These are phyloP conservation scores for Carex cristatella DNA, from an alignment of 176 grass and related monocot species.

Conservation along the genomic window DNA sequence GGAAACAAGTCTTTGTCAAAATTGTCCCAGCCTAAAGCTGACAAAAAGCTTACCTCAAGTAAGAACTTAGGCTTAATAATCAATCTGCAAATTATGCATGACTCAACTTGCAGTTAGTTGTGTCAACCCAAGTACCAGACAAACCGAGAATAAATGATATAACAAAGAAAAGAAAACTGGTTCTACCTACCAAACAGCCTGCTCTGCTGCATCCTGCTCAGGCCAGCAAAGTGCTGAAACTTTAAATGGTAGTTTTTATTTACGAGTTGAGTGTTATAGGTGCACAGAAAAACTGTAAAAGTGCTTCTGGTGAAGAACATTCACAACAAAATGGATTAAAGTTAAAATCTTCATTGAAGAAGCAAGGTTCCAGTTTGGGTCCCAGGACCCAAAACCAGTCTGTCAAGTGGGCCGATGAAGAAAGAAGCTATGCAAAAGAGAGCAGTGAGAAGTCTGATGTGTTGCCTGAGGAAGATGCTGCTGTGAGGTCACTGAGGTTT, in stretches of 20 bases:
- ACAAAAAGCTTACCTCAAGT: conserved; percentile 21
- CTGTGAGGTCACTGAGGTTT: conserved; percentile 42
- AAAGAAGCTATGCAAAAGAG: conserved; percentile 33
- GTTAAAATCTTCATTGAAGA: conserved; percentile 71
- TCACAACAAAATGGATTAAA: conserved; percentile 25
- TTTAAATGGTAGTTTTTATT: conserved; percentile 9
- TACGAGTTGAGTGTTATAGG: conserved; percentile 19
- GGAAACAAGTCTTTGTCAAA: conserved; percentile 33
- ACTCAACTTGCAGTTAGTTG: neutral
- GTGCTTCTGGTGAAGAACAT: conserved; percentile 33
- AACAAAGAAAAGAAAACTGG: conserved; percentile 19
- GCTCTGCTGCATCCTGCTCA: conserved; percentile 7
- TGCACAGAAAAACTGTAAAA: conserved; percentile 28
- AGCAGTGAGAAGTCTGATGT: conserved; percentile 25
- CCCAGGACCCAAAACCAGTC: conserved; percentile 22
- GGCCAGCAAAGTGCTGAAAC: conserved; percentile 6
- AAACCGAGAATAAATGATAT: neutral
- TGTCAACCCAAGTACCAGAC: neutral
- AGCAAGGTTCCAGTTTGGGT: conserved; percentile 30
- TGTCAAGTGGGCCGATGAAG: conserved; percentile 73
- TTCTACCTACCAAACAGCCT: conserved; percentile 9
- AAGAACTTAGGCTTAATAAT: conserved; percentile 34
- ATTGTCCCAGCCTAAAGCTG: conserved; percentile 35
- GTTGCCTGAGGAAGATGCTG: conserved; percentile 27
- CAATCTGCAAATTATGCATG: conserved; percentile 36